Conservation (phyloP, 2,329 filamentous ascomycete genomes). For the Phyllosticta citribraziliensis region DNA sequence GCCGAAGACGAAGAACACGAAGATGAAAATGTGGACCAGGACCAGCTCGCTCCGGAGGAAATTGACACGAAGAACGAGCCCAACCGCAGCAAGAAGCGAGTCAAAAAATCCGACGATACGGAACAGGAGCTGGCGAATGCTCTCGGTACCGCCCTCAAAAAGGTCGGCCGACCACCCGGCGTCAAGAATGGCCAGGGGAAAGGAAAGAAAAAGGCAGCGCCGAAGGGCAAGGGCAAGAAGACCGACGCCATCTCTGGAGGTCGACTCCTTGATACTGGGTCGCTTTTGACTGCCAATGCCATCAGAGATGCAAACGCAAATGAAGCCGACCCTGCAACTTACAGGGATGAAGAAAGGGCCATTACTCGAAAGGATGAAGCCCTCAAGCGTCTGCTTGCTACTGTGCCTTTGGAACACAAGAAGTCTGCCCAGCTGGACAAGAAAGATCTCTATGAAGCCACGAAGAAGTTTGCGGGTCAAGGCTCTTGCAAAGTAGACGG, state of each 20-base stretch:
- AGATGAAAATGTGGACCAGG: background rate
- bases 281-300: conserved; percentile 23
- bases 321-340: conserved; percentile 4
- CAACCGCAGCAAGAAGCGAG: background rate
- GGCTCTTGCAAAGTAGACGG: conserved; percentile 24
- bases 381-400: conserved; percentile 31
- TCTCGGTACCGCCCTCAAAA: background rate
- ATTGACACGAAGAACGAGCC: background rate
- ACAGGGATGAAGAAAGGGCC: background rate
- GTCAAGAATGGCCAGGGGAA: background rate
- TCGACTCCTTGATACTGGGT: conserved; percentile 8
- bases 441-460: conserved; percentile 27
- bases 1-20: background rate
- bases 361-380: conserved; percentile 21
- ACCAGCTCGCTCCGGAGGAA: background rate
- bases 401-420: conserved; percentile 27
- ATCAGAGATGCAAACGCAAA: conserved; percentile 22
- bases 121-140: background rate
- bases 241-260: conserved; percentile 16
- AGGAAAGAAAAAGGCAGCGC: background rate
- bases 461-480: conserved; percentile 32
- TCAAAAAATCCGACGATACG: background rate
- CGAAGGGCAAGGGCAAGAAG: conserved; percentile 1
- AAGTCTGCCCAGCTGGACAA: conserved; percentile 27
- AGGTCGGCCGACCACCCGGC: background rate